phyloP scores from a whole-genome alignment of 139 green algal species.

The Diplosphaera chodatii region DNA sequence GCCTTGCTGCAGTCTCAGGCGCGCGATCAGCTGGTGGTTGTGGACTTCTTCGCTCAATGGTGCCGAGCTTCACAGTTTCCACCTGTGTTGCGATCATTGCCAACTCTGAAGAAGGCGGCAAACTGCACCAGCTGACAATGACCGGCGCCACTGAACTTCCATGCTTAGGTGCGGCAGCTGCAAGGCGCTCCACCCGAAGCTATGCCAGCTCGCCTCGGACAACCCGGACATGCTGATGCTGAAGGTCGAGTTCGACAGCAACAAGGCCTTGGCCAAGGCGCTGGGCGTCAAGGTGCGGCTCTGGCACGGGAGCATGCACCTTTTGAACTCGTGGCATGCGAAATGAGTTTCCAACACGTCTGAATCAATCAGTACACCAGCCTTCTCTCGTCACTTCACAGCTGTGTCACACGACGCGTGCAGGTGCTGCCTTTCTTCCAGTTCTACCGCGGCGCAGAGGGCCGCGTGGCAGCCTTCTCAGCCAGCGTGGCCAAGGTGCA shows the following conservation, averaged over 20 bases:
- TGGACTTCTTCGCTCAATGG: constrained; percentile 90
- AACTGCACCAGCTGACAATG: too few relatives aligned
- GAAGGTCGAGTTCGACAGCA: constrained; percentile 87
- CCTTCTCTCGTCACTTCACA: too few relatives aligned
- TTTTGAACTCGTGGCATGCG: too few relatives aligned
- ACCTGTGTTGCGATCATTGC: too few relatives aligned
- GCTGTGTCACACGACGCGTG: too few relatives aligned
- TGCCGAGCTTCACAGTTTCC: too few relatives aligned
- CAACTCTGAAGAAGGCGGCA: too few relatives aligned
- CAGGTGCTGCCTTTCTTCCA: constrained; percentile 93
- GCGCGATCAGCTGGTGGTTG: constrained; percentile 76
- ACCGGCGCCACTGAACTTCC: too few relatives aligned
- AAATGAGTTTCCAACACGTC: too few relatives aligned
- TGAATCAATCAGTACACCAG: too few relatives aligned
- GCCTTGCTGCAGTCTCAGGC: constrained; percentile 45
- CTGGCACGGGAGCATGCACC: too few relatives aligned
- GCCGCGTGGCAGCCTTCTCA: constrained; percentile 66
- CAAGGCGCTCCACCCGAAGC: constrained; percentile 84
- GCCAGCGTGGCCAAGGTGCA: constrained; percentile 64
- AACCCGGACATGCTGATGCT: constrained; percentile 71
- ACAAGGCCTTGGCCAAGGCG: constrained; percentile 71
- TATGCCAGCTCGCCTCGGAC: constrained; percentile 57
- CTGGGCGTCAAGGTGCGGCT: constrained; percentile 66
- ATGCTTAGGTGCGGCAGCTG: background rate
- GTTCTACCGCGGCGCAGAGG: constrained; percentile 82